phyloP scores from a whole-genome alignment of 805 yeast species.

The Schizosaccharomyces japonicus region DNA sequence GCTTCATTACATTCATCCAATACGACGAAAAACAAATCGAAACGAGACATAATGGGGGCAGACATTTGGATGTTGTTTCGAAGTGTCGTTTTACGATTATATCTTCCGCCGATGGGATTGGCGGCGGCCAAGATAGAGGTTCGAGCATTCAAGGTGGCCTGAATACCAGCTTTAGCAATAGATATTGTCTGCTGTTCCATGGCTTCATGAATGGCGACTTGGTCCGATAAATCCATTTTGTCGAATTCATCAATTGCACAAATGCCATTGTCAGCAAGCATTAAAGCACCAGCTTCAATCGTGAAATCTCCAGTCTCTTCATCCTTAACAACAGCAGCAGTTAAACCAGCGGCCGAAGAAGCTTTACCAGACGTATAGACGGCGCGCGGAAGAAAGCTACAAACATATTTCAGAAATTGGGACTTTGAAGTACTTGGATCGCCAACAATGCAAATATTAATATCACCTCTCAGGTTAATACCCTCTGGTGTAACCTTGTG shows the following conservation, averaged over 20 bases:
- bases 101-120: conserved; percentile 91
- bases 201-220: conserved; percentile 97
- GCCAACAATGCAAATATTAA: conserved; percentile 86
- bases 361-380: conserved; percentile 96
- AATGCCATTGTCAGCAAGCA: conserved; percentile 94
- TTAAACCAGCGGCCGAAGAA: conserved; percentile 92
- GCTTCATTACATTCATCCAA: conserved; percentile 84
- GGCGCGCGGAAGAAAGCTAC: conserved; percentile 76
- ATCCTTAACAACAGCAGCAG: conserved; percentile 92
- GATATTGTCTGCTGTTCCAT: conserved; percentile 99
- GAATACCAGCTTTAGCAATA: conserved; percentile 95
- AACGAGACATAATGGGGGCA: conserved; percentile 96
- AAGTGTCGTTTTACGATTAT: conserved; percentile 63
- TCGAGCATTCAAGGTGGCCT: conserved; percentile 89
- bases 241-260: conserved; percentile 98
- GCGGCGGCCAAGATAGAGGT: conserved; percentile 97
- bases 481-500: conserved; percentile 88
- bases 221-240: conserved; percentile 86
- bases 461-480: conserved; percentile 84
- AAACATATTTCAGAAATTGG: conserved; percentile 81
- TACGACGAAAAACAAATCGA: conserved; percentile 82
- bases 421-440: conserved; percentile 96
- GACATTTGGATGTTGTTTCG: conserved; percentile 81
- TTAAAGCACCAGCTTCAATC: conserved; percentile 93
- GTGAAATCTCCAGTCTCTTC: conserved; percentile 94